Evolutionary conservation across 192 early-diverging fungal species (phyloP).

Genomic region (Coemansia sp.): DNA sequence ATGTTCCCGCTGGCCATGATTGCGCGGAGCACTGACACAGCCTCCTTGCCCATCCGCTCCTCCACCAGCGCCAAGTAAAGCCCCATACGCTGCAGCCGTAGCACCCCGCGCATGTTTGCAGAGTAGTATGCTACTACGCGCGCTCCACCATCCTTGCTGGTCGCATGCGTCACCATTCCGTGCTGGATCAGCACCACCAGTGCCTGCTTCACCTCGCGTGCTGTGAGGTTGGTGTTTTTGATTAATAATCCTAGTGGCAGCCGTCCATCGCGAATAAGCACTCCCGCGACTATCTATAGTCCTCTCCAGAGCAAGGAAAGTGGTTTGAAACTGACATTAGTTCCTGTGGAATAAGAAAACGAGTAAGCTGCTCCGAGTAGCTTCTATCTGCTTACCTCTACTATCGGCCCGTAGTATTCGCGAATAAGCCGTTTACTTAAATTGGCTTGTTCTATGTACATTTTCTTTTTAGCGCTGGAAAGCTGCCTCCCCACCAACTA

Average conservation of each 20-base stretch:
- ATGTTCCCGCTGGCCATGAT: slow-evolving; percentile 53
- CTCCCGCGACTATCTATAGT: slow-evolving; percentile 25
- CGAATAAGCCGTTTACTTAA: slow-evolving; percentile 59
- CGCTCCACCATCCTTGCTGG: slow-evolving; percentile 55
- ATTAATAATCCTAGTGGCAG: slow-evolving; percentile 58
- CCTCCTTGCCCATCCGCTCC: slow-evolving; percentile 62
- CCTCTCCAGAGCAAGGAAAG: neutral
- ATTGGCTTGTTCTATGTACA: slow-evolving; percentile 46
- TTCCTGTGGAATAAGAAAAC: no score
- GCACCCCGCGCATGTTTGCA: slow-evolving; percentile 55
- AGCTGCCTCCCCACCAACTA: neutral
- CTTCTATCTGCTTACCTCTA: slow-evolving; percentile 55
- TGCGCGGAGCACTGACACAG: slow-evolving; percentile 52
- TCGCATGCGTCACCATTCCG: slow-evolving; percentile 70
- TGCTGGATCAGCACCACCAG: slow-evolving; percentile 89
- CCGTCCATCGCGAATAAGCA: slow-evolving; percentile 61
- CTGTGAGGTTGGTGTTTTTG: slow-evolving; percentile 51
- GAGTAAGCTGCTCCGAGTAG: no score
- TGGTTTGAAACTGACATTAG: neutral
- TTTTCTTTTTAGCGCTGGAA: neutral
- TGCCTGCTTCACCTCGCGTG: slow-evolving; percentile 64
- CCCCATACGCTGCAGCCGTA: slow-evolving; percentile 61
- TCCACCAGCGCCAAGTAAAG: slow-evolving; percentile 57
- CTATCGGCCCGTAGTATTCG: slow-evolving; percentile 79
- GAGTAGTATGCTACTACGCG: slow-evolving; percentile 72